phyloP scores from a whole-genome alignment of 2,329 filamentous ascomycete genomes.

The Sarocladium brachiariae region DNA sequence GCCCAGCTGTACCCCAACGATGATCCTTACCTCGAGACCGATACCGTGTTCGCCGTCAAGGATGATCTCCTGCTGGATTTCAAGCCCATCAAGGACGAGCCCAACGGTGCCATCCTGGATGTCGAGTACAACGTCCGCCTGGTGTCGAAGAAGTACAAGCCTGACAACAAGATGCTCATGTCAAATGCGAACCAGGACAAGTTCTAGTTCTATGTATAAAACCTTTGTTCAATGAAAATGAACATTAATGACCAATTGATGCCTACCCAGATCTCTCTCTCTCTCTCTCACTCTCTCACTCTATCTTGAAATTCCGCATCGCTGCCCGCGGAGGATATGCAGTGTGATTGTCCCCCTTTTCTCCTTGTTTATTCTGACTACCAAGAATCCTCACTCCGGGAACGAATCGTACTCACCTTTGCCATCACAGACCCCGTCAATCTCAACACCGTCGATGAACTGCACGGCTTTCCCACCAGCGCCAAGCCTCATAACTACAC shows the following conservation, averaged over 20 bases:
- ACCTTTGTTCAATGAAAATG: neutral
- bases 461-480: slow-evolving; percentile 16
- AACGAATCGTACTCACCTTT: slow-evolving; percentile 13
- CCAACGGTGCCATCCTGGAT: slow-evolving; percentile 27
- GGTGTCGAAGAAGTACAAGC: slow-evolving; percentile 38
- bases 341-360: too few species aligned
- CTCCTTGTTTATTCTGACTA: too few species aligned
- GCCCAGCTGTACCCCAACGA: slow-evolving; percentile 71
- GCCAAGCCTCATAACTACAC: slow-evolving; percentile 12
- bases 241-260: neutral
- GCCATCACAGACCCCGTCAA: slow-evolving; percentile 13
- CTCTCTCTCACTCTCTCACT: too few species aligned
- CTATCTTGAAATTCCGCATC: too few species aligned
- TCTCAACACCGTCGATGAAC: slow-evolving; percentile 13
- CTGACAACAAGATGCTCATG: slow-evolving; percentile 5
- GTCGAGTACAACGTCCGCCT: slow-evolving; percentile 37
- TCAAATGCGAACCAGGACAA: slow-evolving; percentile 20
- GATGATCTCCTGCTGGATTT: slow-evolving; percentile 45
- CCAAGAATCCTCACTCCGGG: too few species aligned
- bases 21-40: slow-evolving; percentile 52
- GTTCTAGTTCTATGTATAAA: slow-evolving; percentile 9
- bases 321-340: too few species aligned
- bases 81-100: slow-evolving; percentile 33
- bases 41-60: slow-evolving; percentile 47
- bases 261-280: too few species aligned